Conservation (phyloP, 345 rosid genomes). For the Clarkia xantiana region DNA sequence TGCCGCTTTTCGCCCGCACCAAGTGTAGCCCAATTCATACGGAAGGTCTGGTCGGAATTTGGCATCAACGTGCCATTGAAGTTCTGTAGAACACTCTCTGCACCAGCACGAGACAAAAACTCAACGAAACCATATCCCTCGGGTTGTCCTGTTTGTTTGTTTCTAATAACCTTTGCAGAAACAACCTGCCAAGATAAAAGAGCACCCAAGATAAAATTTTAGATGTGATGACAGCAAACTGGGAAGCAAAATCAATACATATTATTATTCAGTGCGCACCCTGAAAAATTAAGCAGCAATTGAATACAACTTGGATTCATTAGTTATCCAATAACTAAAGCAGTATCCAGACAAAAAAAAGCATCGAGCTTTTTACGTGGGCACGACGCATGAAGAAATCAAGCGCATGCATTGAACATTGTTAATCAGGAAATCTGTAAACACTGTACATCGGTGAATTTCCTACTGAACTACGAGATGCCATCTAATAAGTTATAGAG, state of each 20-base stretch:
- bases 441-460: no score
- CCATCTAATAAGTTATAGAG: neutral
- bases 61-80: constrained; percentile 78
- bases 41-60: constrained; percentile 49
- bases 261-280: neutral
- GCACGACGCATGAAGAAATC: no score
- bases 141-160: constrained; percentile 46
- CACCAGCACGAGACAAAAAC: constrained; percentile 50
- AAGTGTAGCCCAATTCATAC: constrained; percentile 88
- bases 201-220: neutral
- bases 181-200: constrained; percentile 23
- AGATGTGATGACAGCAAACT: neutral
- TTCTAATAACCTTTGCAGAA: constrained; percentile 78
- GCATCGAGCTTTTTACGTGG: no score
- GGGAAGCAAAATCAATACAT: neutral
- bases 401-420: no score
- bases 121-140: constrained; percentile 94
- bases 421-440: no score
- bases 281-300: no score
- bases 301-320: no score
- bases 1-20: constrained; percentile 85
- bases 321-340: no score
- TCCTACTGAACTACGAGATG: neutral
- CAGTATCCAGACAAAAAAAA: no score
- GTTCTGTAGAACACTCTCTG: constrained; percentile 66